Base-by-base conservation (phyloP, 2,329 filamentous ascomycete genomes). In the Fusarium verticillioides region DNA sequence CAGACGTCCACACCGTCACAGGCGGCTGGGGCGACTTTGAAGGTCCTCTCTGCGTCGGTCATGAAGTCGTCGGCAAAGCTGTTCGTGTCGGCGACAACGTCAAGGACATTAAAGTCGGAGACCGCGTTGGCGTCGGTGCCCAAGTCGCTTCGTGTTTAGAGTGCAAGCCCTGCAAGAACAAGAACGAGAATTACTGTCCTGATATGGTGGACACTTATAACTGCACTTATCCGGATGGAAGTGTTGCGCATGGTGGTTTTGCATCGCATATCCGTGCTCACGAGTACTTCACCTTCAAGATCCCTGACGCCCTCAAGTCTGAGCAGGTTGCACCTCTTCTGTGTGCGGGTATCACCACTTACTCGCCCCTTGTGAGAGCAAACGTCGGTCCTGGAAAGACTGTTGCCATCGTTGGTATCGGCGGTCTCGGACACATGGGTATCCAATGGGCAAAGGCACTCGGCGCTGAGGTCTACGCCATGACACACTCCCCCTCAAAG, bases 271-370 rank as follows among this genome's bases (percentile, higher is more conserved):
- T 87, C 30, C 82, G 86, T 32, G 85, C 83, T 0, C 86, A 87
- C 66, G 84, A 86, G 74, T 85, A 87, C 80, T 95, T 94, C 72
- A 85, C 85, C 37, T 86, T 90, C 75, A 87, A 87, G 70, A 88
- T 90, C 42, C 88, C 88, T 0, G 87, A 89, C n/a, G 79, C 78
- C 2, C 80, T 90, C 15, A 80, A 84, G 12, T 84, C 84, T 0
- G 84, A 86, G 37, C 78, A 84, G 4, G 87, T 85, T 0, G 88
- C 93, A 4, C 93, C 93, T 2, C 90, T 96, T 84, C 86, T 96
- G 34, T 96, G 94, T 78, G 94, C 90, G 4, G 94, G 94, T 3
- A 87, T 96, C 59, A 96, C 94, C 0, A 88, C 92, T 0, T 96
- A 89, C 79, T 88, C 88, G 9, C 93, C 94, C 0, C 82, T 96